These are phyloP conservation scores for Pinus tabuliformis DNA, from an alignment of 75 land plant species.

Conservation along the genomic window DNA sequence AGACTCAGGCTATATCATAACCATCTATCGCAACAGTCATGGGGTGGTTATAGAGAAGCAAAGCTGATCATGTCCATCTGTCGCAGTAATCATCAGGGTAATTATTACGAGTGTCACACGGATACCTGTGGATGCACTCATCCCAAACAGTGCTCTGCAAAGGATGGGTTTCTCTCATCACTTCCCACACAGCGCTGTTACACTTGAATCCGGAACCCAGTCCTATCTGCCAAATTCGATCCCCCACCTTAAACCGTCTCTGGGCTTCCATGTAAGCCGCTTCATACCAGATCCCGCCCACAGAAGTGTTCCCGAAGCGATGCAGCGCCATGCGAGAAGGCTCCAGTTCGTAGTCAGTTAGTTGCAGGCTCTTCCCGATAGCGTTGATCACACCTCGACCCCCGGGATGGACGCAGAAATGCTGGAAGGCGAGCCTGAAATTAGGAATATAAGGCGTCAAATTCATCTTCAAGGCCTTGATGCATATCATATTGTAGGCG, in stretches of 20 bases:
- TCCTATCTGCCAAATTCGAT: constrained; percentile 63
- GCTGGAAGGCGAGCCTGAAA: constrained; percentile 77
- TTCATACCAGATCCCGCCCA: constrained; percentile 68
- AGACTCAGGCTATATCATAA: too few relatives aligned
- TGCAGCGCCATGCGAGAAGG: constrained; percentile 63
- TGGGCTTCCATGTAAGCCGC: constrained; percentile 66
- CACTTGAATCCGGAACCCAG: constrained; percentile 75
- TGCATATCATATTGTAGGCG: constrained; percentile 20
- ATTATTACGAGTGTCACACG: neutral
- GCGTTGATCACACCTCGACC: constrained; percentile 58
- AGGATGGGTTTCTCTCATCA: constrained; percentile 13
- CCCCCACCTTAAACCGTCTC: constrained; percentile 41
- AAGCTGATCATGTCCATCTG: too few relatives aligned
- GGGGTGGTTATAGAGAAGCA: too few relatives aligned
- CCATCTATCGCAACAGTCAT: too few relatives aligned
- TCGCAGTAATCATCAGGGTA: neutral
- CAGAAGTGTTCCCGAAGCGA: constrained; percentile 67
- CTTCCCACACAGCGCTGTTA: constrained; percentile 67
- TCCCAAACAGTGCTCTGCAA: neutral
- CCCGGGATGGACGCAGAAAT: constrained; percentile 68
- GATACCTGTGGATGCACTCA: neutral
- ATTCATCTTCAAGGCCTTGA: constrained; percentile 12
- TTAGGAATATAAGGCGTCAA: constrained; percentile 65
- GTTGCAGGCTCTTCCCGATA: constrained; percentile 49
- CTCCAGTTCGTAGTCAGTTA: constrained; percentile 58